Conservation (phyloP, 352 stramenopile genomes). For the Pythium oligandrum region DNA sequence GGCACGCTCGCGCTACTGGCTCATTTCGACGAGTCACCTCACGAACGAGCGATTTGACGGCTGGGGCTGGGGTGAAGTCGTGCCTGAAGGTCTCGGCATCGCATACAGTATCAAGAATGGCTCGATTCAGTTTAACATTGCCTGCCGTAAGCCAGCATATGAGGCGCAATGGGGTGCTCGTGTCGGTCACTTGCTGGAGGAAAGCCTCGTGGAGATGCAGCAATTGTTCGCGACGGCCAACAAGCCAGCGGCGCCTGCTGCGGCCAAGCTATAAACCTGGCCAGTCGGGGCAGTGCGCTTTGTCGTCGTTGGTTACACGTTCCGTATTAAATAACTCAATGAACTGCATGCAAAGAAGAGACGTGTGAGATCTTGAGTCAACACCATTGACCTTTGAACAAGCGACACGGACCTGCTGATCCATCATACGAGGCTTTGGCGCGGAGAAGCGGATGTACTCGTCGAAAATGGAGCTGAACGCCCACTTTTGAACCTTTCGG, state of each 20-base stretch:
- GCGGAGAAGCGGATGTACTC: constrained; percentile 85
- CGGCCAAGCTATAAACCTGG: constrained; percentile 43
- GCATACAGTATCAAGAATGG: constrained; percentile 79
- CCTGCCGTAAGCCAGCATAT: constrained; percentile 37
- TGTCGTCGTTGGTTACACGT: constrained; percentile 44
- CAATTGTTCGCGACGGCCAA: constrained; percentile 38
- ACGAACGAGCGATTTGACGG: constrained; percentile 81
- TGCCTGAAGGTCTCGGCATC: constrained; percentile 72
- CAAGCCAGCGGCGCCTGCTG: constrained; percentile 4
- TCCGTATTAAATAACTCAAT: constrained; percentile 85
- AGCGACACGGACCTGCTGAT: constrained; percentile 55
- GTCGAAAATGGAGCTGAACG: constrained; percentile 79
- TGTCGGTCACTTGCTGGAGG: constrained; percentile 70
- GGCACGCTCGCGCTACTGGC: constrained; percentile 61
- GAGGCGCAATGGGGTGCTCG: constrained; percentile 39
- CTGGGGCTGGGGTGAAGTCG: constrained; percentile 81
- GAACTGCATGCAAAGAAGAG: constrained; percentile 32
- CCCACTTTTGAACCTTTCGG: constrained; percentile 79
- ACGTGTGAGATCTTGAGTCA: too few species aligned
- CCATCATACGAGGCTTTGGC: constrained; percentile 84
- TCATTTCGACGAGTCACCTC: constrained; percentile 77
- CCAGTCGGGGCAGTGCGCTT: constrained; percentile 62
- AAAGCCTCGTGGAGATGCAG: constrained; percentile 78
- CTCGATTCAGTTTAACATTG: constrained; percentile 83
- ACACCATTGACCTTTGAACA: neutral